Evolutionary conservation across 495 filamentous ascomycete species (phyloP).

Genomic region (Geoglossum glabrum): DNA sequence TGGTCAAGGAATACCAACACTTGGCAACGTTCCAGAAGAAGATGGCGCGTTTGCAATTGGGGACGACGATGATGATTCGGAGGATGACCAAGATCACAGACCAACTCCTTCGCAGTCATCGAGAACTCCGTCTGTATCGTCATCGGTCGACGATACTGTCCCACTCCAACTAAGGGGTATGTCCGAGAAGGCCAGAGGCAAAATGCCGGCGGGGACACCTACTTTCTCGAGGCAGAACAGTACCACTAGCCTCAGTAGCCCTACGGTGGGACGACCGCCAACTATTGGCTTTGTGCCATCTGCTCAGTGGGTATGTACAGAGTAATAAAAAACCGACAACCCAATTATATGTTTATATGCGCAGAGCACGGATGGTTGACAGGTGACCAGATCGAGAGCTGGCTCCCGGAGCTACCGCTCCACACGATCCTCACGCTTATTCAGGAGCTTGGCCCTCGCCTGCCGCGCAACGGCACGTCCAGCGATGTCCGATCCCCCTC

Average conservation of each 20-base stretch:
- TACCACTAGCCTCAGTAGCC: constrained; percentile 57
- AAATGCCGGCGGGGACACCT: constrained; percentile 73
- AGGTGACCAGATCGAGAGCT: constrained; percentile 58
- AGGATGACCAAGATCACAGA: constrained; percentile 44
- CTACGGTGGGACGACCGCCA: constrained; percentile 16
- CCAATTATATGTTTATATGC: neutral
- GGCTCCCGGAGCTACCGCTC: constrained; percentile 80
- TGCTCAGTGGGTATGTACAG: constrained; percentile 46
- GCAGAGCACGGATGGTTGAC: neutral
- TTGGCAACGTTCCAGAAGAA: constrained; percentile 69
- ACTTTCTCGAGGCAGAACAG: constrained; percentile 85
- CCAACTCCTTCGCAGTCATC: constrained; percentile 53
- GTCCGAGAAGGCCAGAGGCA: constrained; percentile 94
- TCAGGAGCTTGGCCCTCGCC: constrained; percentile 31
- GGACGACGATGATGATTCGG: constrained; percentile 72
- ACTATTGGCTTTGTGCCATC: constrained; percentile 32
- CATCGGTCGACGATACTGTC: constrained; percentile 55
- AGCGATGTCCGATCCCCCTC: constrained; percentile 21
- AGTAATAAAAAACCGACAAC: neutral
- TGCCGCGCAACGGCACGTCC: constrained; percentile 15
- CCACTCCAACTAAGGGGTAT: constrained; percentile 85
- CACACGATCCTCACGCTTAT: constrained; percentile 78
- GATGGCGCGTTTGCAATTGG: constrained; percentile 69
- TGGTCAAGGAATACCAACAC: constrained; percentile 31
- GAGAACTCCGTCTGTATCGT: constrained; percentile 50